Conservation (phyloP, 805 yeast genomes). For the Spathaspora boniae region DNA sequence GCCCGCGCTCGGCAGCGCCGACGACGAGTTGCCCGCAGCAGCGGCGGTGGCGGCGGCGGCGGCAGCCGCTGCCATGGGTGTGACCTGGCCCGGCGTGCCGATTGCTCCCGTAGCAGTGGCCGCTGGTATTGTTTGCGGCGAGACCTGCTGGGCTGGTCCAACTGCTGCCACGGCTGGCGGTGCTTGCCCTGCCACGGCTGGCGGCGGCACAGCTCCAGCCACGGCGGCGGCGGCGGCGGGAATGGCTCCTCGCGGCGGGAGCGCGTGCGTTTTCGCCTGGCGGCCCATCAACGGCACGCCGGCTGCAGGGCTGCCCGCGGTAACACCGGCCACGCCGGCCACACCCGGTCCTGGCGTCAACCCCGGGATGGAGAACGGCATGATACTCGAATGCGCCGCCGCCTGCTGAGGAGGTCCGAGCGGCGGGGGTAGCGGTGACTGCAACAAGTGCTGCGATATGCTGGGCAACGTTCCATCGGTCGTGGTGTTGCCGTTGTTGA, state of each 20-base stretch:
- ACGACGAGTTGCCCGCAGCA: slow-evolving; percentile 1
- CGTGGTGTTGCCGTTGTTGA: not conserved
- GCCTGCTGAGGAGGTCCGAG: too few relatives aligned
- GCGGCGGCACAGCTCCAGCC: not conserved
- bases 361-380: too few relatives aligned
- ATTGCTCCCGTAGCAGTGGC: not conserved
- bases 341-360: too few relatives aligned
- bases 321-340: too few relatives aligned
- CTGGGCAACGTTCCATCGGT: not conserved
- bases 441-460: not conserved
- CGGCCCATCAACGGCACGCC: too few relatives aligned
- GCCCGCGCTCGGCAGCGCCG: slow-evolving; percentile 2
- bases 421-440: slow-evolving; percentile 1
- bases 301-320: too few relatives aligned
- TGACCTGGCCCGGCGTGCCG: not conserved
- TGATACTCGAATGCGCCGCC: too few relatives aligned
- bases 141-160: not conserved
- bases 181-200: not conserved
- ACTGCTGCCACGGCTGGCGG: not conserved
- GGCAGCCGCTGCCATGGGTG: slow-evolving; percentile 2
- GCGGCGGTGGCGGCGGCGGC: not conserved
- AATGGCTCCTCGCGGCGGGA: too few relatives aligned
- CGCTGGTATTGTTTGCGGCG: not conserved
- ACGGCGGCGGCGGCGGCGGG: too few relatives aligned
- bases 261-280: too few relatives aligned